phyloP scores from a whole-genome alignment of 257 asterid genomes.

The Fraxinus excelsior region DNA sequence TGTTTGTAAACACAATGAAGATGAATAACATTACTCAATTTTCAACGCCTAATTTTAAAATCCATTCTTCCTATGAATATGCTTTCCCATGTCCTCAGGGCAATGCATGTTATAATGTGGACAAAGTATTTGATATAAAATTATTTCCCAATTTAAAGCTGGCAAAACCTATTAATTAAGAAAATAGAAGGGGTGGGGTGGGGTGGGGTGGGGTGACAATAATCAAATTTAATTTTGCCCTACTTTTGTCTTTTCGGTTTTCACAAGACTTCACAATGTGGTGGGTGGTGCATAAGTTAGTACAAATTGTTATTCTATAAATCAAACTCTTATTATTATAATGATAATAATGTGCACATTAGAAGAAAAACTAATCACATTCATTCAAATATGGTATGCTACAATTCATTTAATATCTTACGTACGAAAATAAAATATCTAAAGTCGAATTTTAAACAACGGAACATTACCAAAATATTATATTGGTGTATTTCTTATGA shows the following conservation, averaged over 20 bases:
- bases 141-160: background rate
- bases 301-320: background rate
- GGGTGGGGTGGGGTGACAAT: background rate
- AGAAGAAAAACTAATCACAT: background rate
- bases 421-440: background rate
- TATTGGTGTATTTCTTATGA: too few species aligned
- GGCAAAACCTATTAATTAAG: background rate
- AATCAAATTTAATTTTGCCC: background rate
- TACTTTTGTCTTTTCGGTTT: background rate
- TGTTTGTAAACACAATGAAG: too few species aligned
- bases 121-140: background rate
- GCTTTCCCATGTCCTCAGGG: background rate
- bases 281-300: background rate
- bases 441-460: too few species aligned
- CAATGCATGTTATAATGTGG: background rate
- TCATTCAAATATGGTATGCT: background rate
- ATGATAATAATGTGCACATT: background rate
- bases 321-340: background rate
- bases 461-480: too few species aligned
- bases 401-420: background rate
- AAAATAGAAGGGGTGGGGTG: background rate
- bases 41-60: background rate
- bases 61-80: background rate
- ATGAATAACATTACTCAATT: too few species aligned
- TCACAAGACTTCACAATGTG: background rate